These are phyloP conservation scores for Blastocrithidia nonstop DNA, from an alignment of 208 protist species.

Conservation along the genomic window DNA sequence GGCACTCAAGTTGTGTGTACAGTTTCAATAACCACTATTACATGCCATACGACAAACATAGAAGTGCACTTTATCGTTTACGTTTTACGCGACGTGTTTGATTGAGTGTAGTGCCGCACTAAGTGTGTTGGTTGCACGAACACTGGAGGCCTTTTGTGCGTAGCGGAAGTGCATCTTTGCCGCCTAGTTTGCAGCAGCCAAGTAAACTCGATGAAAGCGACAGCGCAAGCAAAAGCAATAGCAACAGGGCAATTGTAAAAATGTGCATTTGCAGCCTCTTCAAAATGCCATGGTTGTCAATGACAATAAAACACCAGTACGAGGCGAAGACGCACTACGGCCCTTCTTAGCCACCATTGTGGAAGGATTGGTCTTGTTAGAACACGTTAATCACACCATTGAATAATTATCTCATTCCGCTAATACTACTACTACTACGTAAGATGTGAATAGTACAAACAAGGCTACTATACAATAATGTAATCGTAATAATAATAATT, in stretches of 20 bases:
- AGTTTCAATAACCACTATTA: too few relatives aligned
- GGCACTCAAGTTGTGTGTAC: too few relatives aligned
- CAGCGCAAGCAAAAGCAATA: neutral
- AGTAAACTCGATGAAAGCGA: constrained; percentile 1
- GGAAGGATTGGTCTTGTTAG: constrained; percentile 54
- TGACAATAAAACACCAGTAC: too few relatives aligned
- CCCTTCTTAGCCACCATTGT: constrained; percentile 51
- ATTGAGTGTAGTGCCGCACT: constrained; percentile 45
- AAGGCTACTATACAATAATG: too few relatives aligned
- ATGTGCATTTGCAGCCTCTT: too few relatives aligned
- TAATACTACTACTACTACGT: too few relatives aligned
- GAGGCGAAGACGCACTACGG: constrained; percentile 5
- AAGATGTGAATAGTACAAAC: too few relatives aligned
- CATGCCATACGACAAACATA: too few relatives aligned
- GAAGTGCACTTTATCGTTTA: too few relatives aligned
- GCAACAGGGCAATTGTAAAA: constrained; percentile 1
- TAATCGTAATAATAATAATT: too few relatives aligned
- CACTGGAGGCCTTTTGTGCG: constrained; percentile 22
- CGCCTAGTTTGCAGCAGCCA: constrained; percentile 8
- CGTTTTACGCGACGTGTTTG: constrained; percentile 31
- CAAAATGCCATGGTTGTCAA: too few relatives aligned
- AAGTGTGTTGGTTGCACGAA: constrained; percentile 37
- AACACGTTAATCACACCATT: constrained; percentile 26
- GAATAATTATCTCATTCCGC: too few relatives aligned
- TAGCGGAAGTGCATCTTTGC: constrained; percentile 13